These are phyloP conservation scores for Fusarium abutilonis DNA, from an alignment of 2,329 filamentous ascomycete genomes.

Conservation along the genomic window DNA sequence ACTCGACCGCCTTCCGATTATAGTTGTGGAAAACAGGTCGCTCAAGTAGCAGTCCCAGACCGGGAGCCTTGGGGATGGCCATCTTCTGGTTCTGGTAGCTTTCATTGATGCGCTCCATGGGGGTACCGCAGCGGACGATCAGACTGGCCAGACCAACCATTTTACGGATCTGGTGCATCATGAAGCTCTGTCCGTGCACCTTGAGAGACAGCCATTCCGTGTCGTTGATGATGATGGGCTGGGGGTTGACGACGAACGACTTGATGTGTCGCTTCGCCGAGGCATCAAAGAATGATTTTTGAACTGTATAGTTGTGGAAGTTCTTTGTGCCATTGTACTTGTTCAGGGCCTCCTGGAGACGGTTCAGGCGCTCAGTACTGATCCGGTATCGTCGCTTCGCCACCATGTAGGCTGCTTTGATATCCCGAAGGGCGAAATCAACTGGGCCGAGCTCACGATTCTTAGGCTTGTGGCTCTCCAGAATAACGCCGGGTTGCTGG, in stretches of 20 bases:
- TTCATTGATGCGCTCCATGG: conserved; percentile 74
- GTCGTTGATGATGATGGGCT: conserved; percentile 85
- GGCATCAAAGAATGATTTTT: conserved; percentile 82
- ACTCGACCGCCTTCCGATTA: conserved; percentile 75
- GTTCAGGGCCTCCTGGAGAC: conserved; percentile 78
- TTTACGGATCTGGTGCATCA: conserved; percentile 99
- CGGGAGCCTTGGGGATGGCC: conserved; percentile 92
- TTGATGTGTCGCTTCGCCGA: conserved; percentile 92
- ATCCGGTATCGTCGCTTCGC: conserved; percentile 90
- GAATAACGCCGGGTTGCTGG: conserved; percentile 37
- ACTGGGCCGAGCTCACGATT: conserved; percentile 60
- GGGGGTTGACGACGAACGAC: conserved; percentile 81
- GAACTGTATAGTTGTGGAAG: conserved; percentile 97
- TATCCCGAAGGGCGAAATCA: conserved; percentile 73
- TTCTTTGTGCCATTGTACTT: conserved; percentile 86
- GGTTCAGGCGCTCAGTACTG: conserved; percentile 72
- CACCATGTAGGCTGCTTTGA: conserved; percentile 82
- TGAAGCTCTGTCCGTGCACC: conserved; percentile 97
- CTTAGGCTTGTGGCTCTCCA: conserved; percentile 52
- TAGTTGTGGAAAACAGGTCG: conserved; percentile 91
- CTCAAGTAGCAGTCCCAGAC: conserved; percentile 87
- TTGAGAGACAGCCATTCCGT: conserved; percentile 97
- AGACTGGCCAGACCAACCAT: conserved; percentile 96
- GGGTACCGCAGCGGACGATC: conserved; percentile 83
- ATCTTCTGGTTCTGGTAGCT: conserved; percentile 78